These are phyloP conservation scores for Polyporus arcularius DNA, from an alignment of 768 basidiomycete species.

Conservation along the genomic window DNA sequence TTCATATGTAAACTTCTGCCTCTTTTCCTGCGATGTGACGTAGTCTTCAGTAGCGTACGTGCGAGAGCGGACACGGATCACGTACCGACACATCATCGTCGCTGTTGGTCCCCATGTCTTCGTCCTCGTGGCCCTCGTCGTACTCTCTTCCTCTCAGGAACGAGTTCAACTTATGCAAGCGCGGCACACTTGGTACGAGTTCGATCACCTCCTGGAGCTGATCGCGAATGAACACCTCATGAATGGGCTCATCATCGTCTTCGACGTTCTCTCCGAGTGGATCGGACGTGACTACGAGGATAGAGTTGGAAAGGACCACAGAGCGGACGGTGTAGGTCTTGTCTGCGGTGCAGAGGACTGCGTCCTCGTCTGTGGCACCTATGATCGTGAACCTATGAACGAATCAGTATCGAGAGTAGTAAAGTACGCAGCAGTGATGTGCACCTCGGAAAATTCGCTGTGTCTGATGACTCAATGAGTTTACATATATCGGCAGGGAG, in stretches of 20 bases:
- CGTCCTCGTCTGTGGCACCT: constrained; percentile 79
- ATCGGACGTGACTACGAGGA: constrained; percentile 66
- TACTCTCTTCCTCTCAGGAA: constrained; percentile 70
- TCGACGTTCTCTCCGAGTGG: constrained; percentile 36
- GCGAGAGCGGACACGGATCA: neutral
- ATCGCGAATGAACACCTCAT: constrained; percentile 68
- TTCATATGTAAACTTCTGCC: constrained; percentile 51
- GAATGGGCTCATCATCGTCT: neutral
- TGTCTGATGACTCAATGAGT: too few relatives aligned
- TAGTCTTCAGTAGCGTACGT: neutral
- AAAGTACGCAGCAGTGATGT: too few relatives aligned
- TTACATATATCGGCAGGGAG: too few relatives aligned
- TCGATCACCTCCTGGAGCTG: constrained; percentile 86
- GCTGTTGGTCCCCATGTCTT: constrained; percentile 35
- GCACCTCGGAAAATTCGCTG: too few relatives aligned
- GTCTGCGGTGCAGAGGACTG: constrained; percentile 82
- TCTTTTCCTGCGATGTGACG: constrained; percentile 30
- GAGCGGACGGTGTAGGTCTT: constrained; percentile 85
- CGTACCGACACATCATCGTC: constrained; percentile 23
- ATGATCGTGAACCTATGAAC: constrained; percentile 69
- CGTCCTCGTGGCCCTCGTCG: constrained; percentile 61
- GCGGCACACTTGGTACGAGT: constrained; percentile 74
- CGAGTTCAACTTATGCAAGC: constrained; percentile 61
- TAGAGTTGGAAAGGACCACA: constrained; percentile 85
- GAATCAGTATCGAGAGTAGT: too few relatives aligned